Conservation (phyloP, 495 filamentous ascomycete genomes). For the Mytilinidion resinicola region DNA sequence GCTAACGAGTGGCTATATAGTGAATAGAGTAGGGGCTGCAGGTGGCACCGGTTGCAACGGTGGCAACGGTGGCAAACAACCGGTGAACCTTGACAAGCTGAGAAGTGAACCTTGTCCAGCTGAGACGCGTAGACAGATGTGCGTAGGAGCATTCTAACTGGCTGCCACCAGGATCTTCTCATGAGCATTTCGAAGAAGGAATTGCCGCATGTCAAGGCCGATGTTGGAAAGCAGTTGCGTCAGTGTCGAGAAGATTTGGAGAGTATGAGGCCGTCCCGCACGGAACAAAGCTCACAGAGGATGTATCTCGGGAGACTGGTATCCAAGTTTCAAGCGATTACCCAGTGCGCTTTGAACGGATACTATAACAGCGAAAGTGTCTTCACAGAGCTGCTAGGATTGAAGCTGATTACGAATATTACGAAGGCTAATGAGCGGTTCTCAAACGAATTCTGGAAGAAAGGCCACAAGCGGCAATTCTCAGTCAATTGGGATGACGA, state of each 20-base stretch:
- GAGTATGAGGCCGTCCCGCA: conserved; percentile 1
- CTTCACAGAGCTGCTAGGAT: background rate
- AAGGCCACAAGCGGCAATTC: conserved; percentile 2
- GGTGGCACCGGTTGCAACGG: too few species aligned
- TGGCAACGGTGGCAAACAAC: too few species aligned
- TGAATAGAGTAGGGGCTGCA: too few species aligned
- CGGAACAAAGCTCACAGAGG: conserved; percentile 2
- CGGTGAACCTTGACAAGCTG: too few species aligned
- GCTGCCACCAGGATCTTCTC: too few species aligned
- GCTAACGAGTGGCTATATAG: too few species aligned
- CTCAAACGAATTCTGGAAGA: conserved; percentile 3
- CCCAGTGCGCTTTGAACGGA: conserved; percentile 1
- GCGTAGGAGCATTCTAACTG: too few species aligned
- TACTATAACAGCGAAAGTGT: conserved; percentile 1
- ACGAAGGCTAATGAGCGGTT: conserved; percentile 6
- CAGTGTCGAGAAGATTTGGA: background rate
- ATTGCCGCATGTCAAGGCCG: conserved; percentile 7
- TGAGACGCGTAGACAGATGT: too few species aligned
- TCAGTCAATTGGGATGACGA: background rate
- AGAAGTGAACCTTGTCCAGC: too few species aligned
- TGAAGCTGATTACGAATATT: conserved; percentile 7
- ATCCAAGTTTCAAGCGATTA: background rate
- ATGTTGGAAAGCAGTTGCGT: conserved; percentile 3
- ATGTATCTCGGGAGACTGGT: conserved; percentile 5
- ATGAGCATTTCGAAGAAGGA: conserved; percentile 1